Evolutionary conservation across 1,284 basidiomycete genomes (phyloP), one percentile per base, ranked within the genome.

Genomic region (Heterobasidion occidentale): DNA sequence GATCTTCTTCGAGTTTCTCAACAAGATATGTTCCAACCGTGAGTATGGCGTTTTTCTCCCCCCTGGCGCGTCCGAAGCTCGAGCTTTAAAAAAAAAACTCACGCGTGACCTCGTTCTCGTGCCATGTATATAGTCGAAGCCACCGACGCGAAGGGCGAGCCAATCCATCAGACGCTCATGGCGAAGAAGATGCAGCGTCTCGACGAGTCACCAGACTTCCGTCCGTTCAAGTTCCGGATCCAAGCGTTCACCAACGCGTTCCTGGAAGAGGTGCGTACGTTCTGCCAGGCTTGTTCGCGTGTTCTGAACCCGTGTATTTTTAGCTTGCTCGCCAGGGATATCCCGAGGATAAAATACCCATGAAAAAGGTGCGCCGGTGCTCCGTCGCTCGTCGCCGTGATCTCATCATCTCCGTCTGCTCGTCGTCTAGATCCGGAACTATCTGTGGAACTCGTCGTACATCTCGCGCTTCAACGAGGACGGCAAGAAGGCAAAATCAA

Each of bases 381-480:
- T 36, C 51, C 44, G 9, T 17, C 19, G 33, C 42, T 49, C 46
- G 51, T 50, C 27, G 27, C 6, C 3, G 5, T 27, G 5, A 5
- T 27, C 48, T 58, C 48, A 51, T 36, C 36, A 42, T 52, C 45
- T 44, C 12, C 20, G 36, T 50, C 59, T 8, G 12, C n/a, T 42
- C 7, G 38, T 71, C 64, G 76, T 77, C 60, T 71, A 95, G 89
- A 88, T 98, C 71, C 92, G 96, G 64, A 92, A 94, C 67, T 99
- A 97, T 74, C 83, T 99, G 51, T 99, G 97, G 97, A 89, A 77
- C 62, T 87, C 90, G 63, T 88, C 90, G 27, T 90, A 90, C 67
- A 99, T 99, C 67, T 90, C 95, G 49, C 90, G 97, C 34, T 99
- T 96, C 80, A 99, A 99, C 70, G 94, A 98, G 67, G 97, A 99